phyloP scores from a whole-genome alignment of 768 basidiomycete species.

The Lyophyllum semitale region DNA sequence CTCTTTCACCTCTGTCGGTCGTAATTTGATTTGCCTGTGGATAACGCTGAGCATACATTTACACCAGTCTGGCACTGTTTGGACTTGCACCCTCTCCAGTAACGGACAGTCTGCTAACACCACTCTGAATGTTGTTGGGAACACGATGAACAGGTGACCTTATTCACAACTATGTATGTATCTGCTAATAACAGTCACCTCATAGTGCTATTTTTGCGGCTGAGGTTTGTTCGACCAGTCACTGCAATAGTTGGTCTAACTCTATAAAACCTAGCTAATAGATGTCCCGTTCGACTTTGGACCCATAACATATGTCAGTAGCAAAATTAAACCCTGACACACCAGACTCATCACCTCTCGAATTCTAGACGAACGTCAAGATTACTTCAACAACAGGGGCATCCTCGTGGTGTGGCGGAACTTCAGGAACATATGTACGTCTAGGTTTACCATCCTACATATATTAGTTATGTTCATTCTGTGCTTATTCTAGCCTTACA shows the following conservation, averaged over 20 bases:
- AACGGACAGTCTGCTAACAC: slow-evolving; percentile 23
- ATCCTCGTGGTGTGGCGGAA: slow-evolving; percentile 26
- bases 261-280: slow-evolving; percentile 13
- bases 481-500: slow-evolving; percentile 18
- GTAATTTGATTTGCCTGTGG: background rate
- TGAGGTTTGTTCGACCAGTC: slow-evolving; percentile 15
- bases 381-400: slow-evolving; percentile 26
- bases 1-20: slow-evolving; percentile 18
- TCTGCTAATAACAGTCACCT: background rate
- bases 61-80: slow-evolving; percentile 22
- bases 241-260: background rate
- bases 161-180: background rate
- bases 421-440: slow-evolving; percentile 25
- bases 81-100: slow-evolving; percentile 28
- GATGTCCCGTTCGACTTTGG: slow-evolving; percentile 28
- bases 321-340: background rate
- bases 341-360: background rate
- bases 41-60: background rate
- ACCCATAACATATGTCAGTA: slow-evolving; percentile 22
- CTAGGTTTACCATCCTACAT: background rate
- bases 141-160: slow-evolving; percentile 25
- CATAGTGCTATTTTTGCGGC: slow-evolving; percentile 27
- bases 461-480: background rate
- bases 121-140: slow-evolving; percentile 24
- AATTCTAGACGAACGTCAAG: slow-evolving; percentile 23